A percentile compares a stretch with the other conserved stretches of the same genome.
Conservation (phyloP, 495 filamentous ascomycete genomes). For the Pyrenula massariospora region DNA sequence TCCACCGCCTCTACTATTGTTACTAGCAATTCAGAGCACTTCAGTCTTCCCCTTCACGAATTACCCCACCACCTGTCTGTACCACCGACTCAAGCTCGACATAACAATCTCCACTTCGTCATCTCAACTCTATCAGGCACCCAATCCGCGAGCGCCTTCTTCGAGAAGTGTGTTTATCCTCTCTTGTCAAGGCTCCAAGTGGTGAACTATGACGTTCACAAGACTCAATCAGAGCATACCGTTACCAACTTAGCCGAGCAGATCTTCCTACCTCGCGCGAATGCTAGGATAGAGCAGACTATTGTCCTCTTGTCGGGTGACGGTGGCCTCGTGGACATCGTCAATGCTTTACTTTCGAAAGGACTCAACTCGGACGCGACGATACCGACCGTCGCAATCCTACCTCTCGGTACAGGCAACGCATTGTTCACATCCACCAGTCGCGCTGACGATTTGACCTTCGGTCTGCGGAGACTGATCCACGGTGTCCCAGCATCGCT, state of each 20-base stretch:
- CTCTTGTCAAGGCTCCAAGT: constrained; percentile 37
- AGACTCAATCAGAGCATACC: constrained; percentile 44
- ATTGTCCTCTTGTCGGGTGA: constrained; percentile 77
- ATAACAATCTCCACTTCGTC: constrained; percentile 45
- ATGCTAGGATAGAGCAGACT: constrained; percentile 36
- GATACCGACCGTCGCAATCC: constrained; percentile 46
- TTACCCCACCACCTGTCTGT: no score
- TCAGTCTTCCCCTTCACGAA: no score
- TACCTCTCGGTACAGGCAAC: constrained; percentile 82
- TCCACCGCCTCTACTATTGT: no score
- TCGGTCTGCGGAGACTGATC: constrained; percentile 26
- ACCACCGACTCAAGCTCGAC: no score
- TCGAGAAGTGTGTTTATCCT: constrained; percentile 40
- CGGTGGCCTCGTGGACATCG: constrained; percentile 65
- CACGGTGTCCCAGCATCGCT: constrained; percentile 35
- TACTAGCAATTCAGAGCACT: no score
- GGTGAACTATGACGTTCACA: constrained; percentile 32
- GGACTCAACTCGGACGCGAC: constrained; percentile 15
- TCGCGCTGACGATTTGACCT: constrained; percentile 24
- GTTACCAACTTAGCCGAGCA: constrained; percentile 47
- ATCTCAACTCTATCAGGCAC: constrained; percentile 67
- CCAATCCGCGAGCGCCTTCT: constrained; percentile 46
- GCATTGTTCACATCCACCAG: constrained; percentile 61
- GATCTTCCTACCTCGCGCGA: constrained; percentile 34
- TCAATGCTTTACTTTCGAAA: constrained; percentile 47